Conservation (phyloP, 768 basidiomycete species). For the Rhodotorula sphaerocarpa region DNA sequence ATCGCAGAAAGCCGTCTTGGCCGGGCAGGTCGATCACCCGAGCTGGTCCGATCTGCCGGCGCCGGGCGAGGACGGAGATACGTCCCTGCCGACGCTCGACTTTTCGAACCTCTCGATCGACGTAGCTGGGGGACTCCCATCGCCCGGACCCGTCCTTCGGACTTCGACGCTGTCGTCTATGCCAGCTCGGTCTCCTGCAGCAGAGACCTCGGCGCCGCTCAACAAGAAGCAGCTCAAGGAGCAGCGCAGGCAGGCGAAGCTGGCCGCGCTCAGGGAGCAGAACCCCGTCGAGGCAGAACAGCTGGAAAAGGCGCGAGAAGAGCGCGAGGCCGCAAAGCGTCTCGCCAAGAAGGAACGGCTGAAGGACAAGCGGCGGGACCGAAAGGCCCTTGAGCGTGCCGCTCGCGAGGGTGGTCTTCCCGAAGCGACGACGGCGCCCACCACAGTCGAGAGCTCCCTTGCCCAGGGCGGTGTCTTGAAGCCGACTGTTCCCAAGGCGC, state of each 20-base stretch:
- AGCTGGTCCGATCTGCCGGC: constrained; percentile 20
- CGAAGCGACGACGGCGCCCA: background rate
- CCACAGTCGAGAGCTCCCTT: too few relatives aligned
- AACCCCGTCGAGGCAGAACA: constrained; percentile 28
- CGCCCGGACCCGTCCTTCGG: too few relatives aligned
- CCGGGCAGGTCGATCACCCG: constrained; percentile 1
- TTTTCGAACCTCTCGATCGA: constrained; percentile 27
- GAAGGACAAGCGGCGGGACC: constrained; percentile 3
- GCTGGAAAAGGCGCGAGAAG: constrained; percentile 10
- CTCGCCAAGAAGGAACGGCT: constrained; percentile 11
- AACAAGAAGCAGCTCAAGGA: constrained; percentile 12
- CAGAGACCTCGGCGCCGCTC: too few relatives aligned
- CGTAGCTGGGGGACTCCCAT: too few relatives aligned
- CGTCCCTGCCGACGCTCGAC: constrained; percentile 21
- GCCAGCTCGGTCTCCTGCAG: too few relatives aligned
- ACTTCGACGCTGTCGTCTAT: too few relatives aligned
- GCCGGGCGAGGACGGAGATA: constrained; percentile 13
- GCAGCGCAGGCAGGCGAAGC: constrained; percentile 15
- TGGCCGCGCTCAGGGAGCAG: constrained; percentile 18
- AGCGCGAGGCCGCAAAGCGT: constrained; percentile 9
- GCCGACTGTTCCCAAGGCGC: too few relatives aligned
- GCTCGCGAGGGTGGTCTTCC: background rate
- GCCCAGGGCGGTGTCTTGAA: too few relatives aligned
- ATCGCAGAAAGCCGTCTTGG: background rate
- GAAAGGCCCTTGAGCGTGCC: background rate